Evolutionary conservation across 2,329 filamentous ascomycete genomes (phyloP).

Genomic region (Arthrobotrys iridis): DNA sequence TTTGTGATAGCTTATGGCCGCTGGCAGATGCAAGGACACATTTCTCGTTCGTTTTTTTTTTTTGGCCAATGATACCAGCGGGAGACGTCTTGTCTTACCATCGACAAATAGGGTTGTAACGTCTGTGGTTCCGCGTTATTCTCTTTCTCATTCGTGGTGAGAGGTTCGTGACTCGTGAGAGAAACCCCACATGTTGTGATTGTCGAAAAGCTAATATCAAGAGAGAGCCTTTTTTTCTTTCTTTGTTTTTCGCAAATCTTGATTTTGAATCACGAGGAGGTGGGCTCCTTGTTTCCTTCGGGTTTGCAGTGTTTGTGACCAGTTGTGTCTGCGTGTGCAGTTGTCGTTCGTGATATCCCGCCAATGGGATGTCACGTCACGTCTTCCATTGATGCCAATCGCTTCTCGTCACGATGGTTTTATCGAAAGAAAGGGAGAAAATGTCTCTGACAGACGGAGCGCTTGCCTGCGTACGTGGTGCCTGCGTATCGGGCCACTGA

Average conservation of each 20-base stretch:
- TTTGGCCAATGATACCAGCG: slow-evolving; percentile 19
- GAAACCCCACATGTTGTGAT: slow-evolving; percentile 43
- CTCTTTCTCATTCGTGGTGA: slow-evolving; percentile 2
- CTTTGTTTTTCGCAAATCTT: slow-evolving; percentile 38
- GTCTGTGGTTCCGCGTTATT: slow-evolving; percentile 51
- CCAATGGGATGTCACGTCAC: slow-evolving; percentile 40
- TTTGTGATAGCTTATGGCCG: slow-evolving; percentile 22
- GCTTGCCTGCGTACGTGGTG: slow-evolving; percentile 8
- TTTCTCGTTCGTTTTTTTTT: too few relatives aligned
- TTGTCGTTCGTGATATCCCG: slow-evolving; percentile 48
- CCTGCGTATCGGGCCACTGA: slow-evolving; percentile 3
- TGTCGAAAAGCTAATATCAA: slow-evolving; percentile 14
- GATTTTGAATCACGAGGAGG: slow-evolving; percentile 41
- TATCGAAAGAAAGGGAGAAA: slow-evolving; percentile 6
- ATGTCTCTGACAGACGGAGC: neutral
- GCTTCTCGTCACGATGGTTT: slow-evolving; percentile 34
- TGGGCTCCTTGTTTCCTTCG: slow-evolving; percentile 17
- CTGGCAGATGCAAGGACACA: slow-evolving; percentile 12
- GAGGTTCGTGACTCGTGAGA: slow-evolving; percentile 1
- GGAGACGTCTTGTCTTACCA: slow-evolving; percentile 45
- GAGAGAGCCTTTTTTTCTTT: slow-evolving; percentile 1
- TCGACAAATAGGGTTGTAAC: slow-evolving; percentile 53
- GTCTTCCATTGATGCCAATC: slow-evolving; percentile 45
- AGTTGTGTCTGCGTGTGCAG: slow-evolving; percentile 45
- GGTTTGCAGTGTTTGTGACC: slow-evolving; percentile 48